Evolutionary conservation across 495 filamentous ascomycete species (phyloP).

Genomic region (Penicillium lagena): DNA sequence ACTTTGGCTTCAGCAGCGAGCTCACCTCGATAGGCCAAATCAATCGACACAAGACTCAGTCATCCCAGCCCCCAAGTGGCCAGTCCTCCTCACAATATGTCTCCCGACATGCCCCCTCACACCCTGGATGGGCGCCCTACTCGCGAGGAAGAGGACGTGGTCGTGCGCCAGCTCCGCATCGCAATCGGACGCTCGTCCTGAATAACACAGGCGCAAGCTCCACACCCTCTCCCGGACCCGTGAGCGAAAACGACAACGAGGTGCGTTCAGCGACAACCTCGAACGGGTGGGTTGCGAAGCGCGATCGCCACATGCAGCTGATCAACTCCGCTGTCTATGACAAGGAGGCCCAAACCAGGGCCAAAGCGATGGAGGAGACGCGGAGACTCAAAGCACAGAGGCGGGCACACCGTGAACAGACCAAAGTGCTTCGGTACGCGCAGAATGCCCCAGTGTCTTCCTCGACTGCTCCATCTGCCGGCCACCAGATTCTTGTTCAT

Average conservation of each 20-base stretch:
- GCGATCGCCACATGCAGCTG: constrained; percentile 79
- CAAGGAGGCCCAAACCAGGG: constrained; percentile 61
- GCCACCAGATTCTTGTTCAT: constrained; percentile 66
- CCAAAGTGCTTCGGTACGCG: constrained; percentile 40
- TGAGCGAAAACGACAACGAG: constrained; percentile 27
- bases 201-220: constrained; percentile 43
- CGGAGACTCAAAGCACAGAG: constrained; percentile 51
- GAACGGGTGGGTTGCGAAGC: constrained; percentile 69
- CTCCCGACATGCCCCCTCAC: constrained; percentile 35
- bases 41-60: constrained; percentile 62
- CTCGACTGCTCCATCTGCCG: constrained; percentile 23
- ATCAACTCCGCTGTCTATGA: constrained; percentile 83
- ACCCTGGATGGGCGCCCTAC: constrained; percentile 44
- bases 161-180: constrained; percentile 43
- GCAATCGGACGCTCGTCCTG: constrained; percentile 67
- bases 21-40: constrained; percentile 60
- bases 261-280: constrained; percentile 19
- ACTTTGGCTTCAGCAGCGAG: constrained; percentile 9
- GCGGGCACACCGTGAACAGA: constrained; percentile 59
- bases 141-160: constrained; percentile 37
- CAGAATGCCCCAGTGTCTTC: constrained; percentile 34
- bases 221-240: constrained; percentile 29
- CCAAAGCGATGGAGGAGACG: constrained; percentile 69
- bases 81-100: constrained; percentile 18
- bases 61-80: constrained; percentile 17